Evolutionary conservation across 2,329 filamentous ascomycete species (phyloP).

Genomic region (Fusarium sp.): DNA sequence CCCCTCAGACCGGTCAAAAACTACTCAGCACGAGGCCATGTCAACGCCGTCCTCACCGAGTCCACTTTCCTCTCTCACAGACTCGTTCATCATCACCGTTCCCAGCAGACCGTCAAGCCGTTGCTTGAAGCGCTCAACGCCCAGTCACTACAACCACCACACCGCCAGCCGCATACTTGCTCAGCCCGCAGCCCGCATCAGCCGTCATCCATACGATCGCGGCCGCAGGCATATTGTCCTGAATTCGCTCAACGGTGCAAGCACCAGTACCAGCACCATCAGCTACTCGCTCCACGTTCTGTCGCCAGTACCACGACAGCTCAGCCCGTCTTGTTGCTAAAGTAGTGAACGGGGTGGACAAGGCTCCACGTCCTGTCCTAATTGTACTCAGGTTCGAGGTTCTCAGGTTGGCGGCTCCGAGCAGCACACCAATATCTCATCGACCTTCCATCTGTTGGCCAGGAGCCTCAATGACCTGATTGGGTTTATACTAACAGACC

Average conservation of each 20-base stretch:
- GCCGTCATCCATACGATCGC: slow-evolving; percentile 47
- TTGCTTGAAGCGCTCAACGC: slow-evolving; percentile 47
- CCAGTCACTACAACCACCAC: slow-evolving; percentile 47
- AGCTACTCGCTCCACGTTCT: slow-evolving; percentile 28
- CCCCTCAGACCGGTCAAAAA: slow-evolving; percentile 58
- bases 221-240: slow-evolving; percentile 44
- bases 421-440: slow-evolving; percentile 42
- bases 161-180: slow-evolving; percentile 46
- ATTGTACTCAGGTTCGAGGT: slow-evolving; percentile 30
- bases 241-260: slow-evolving; percentile 39
- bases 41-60: slow-evolving; percentile 55
- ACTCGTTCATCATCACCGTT: slow-evolving; percentile 52
- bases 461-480: slow-evolving; percentile 33
- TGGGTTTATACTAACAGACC: slow-evolving; percentile 30
- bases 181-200: slow-evolving; percentile 46
- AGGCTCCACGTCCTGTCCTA: slow-evolving; percentile 35
- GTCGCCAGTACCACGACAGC: slow-evolving; percentile 43
- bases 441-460: slow-evolving; percentile 25
- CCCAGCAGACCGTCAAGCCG: slow-evolving; percentile 46
- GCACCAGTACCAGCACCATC: slow-evolving; percentile 23
- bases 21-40: slow-evolving; percentile 55
- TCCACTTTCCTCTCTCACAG: slow-evolving; percentile 53
- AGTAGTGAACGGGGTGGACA: slow-evolving; percentile 32
- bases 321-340: slow-evolving; percentile 30
- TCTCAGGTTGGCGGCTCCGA: slow-evolving; percentile 30